Percentiles rank a stretch among this genome's conserved stretches.
Conservation (phyloP, 2,329 filamentous ascomycete genomes). For the Epichloe aotearoae region DNA sequence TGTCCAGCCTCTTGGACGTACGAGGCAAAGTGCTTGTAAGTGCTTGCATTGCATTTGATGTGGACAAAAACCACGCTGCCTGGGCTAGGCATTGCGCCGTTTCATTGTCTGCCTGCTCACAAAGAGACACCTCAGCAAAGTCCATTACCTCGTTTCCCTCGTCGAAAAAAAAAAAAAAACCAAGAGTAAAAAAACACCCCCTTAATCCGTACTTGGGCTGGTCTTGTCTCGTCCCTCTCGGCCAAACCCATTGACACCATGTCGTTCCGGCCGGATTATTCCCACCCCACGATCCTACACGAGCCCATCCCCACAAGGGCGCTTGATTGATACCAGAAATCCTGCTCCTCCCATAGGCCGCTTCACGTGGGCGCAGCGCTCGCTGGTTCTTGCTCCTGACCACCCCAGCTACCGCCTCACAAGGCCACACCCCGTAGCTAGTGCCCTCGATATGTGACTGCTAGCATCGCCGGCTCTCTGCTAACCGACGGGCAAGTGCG, state of each 20-base stretch:
- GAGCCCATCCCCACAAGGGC: neutral
- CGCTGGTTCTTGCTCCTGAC: constrained; percentile 2
- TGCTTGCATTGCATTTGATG: no score
- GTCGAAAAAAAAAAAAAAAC: accelerated
- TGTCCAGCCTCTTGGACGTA: no score
- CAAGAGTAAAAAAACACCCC: no score
- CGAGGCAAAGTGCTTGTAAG: no score
- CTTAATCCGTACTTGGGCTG: no score
- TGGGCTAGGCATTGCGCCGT: no score
- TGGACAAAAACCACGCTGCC: no score
- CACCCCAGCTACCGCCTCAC: constrained; percentile 3
- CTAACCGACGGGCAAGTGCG: no score
- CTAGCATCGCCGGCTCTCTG: neutral
- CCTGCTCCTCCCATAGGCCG: neutral
- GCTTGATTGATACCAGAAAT: neutral
- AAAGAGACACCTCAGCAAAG: no score
- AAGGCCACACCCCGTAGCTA: neutral
- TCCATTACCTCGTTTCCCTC: no score
- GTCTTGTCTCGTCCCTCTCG: neutral
- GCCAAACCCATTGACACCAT: neutral
- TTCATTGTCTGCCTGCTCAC: no score
- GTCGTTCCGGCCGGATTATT: neutral
- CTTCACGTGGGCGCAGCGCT: constrained; percentile 6
- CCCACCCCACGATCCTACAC: neutral
- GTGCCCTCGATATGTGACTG: constrained; percentile 2